Evolutionary conservation across 1,284 basidiomycete genomes (phyloP), one percentile per base, ranked within the genome.

Genomic region (Microbotryomycetes sp.): DNA sequence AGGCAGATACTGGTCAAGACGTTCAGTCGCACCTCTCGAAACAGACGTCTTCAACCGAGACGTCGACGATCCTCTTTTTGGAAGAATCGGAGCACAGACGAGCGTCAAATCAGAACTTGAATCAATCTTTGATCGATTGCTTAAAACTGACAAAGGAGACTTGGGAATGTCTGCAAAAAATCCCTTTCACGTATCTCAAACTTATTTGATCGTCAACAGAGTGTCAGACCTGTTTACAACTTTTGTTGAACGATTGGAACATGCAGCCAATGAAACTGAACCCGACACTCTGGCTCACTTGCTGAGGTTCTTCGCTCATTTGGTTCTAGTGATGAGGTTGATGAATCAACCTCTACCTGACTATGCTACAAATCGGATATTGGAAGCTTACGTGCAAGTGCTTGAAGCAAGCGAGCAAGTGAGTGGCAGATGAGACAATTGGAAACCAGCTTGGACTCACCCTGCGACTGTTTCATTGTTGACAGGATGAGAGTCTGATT

Each of bases 251-350:
- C 81, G 83, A 0, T 70, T 93, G 7, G 77, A 73, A 9, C 63
- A 65, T 6, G 63, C 76, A 5, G 74, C 74, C 42, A 70, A 71
- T 73, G 64, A 65, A 75, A 82, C 69, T 78, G 82, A 54, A 3
- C 74, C 82, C 46, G 86, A 89, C 88, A 68, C 71, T 46, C 70
- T 72, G 45, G 63, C 74, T 3, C 78, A 80, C 14, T 72, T 82
- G 22, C 69, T 82, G 28, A 88, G 93, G 26, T 98, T 99, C 80
- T 97, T 96, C 73, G 86, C 92, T 0, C 94, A 98, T 72, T 79
- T 97, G n/a, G 90, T 91, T 65, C 84, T 98, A 22, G 92, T 88
- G 76, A 80, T 97, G 2, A 86, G 88, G 59, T 82, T 92, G 75
- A 86, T 97, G 49, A 85, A 88, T 61, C 79, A 87, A 52, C 75